Percentiles rank a stretch among this genome's conserved stretches.
Evolutionary conservation across 2,329 filamentous ascomycete species (phyloP).

Genomic region (Fusarium zealandicum): DNA sequence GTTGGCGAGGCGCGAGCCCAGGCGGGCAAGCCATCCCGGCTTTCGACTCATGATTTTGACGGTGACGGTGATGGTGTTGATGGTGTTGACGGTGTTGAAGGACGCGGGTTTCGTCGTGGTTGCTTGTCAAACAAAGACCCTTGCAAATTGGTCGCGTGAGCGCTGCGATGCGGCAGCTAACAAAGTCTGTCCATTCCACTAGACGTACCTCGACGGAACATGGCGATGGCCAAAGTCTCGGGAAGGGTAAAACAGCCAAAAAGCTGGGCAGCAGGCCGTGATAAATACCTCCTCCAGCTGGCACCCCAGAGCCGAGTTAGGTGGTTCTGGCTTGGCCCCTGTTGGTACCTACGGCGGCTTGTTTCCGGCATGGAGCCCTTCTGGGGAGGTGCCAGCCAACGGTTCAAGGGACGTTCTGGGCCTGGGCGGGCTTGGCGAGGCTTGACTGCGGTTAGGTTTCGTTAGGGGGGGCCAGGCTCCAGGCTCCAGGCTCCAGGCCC

Average conservation of each 20-base stretch:
- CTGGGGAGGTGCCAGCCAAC: too few relatives aligned
- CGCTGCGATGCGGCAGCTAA: neutral
- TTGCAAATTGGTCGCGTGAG: constrained; percentile 7
- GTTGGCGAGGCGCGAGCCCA: constrained; percentile 40
- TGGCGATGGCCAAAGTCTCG: neutral
- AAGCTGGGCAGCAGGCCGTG: neutral
- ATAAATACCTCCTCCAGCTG: constrained; percentile 36
- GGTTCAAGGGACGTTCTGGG: too few relatives aligned
- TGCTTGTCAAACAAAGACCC: too few relatives aligned
- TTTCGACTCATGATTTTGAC: constrained; percentile 19
- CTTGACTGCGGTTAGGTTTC: too few relatives aligned
- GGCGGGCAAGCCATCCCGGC: constrained; percentile 11
- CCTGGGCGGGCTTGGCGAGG: too few relatives aligned
- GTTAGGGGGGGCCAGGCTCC: too few relatives aligned
- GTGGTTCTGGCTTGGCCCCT: neutral
- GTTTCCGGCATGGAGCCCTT: neutral
- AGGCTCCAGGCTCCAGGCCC: too few relatives aligned
- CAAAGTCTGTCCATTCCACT: constrained; percentile 15
- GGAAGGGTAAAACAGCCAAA: neutral
- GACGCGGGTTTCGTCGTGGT: neutral
- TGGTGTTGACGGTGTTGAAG: constrained; percentile 3
- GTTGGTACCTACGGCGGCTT: neutral
- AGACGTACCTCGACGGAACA: constrained; percentile 1
- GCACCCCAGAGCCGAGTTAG: neutral
- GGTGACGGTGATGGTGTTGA: neutral